Base-by-base conservation (phyloP, 1,139 yeast genomes). In the Suhomyces wounanorum region DNA sequence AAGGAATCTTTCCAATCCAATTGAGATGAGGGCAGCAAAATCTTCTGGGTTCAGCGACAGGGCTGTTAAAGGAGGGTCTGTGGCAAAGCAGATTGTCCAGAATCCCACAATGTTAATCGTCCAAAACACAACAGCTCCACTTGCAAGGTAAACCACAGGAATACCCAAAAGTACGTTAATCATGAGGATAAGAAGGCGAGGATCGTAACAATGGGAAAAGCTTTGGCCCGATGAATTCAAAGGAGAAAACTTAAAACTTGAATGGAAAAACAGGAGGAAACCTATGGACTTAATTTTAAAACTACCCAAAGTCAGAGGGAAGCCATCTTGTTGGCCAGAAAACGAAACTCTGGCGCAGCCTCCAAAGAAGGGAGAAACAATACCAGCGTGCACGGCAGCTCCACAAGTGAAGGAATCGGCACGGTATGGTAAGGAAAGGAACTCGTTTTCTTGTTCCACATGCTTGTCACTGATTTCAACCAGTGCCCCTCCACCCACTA, bases 401-500 rank as follows among this genome's bases (percentile, higher is more conserved):
- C 92, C 95, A 67, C 99, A 94, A 0, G 94, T 85, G 62, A 75
- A 91, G 0, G 96, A 88, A 67, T 94, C 99, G 0, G 90, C 94
- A 53, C 99, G 75, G 62, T 90, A 94, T 0, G 91, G 90, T 25
- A 70, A 70, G 8, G 44, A 35, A 31, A 43, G 40, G 16, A 40
- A 40, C 26, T n/a, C 23, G 8, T 40, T 40, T 14, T 10, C 18
- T 30, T 38, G 10, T 3, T 21, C 8, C 17, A 25, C 30, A 17
- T 39, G 21, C 30, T 40, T 16, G 2, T 40, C 26, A 9, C 14
- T 17, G 8, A 40, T 26, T 26, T 40, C 42, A 5, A 25, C 42
- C 31, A 26, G 33, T 9, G 71, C 59, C 13, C 57, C 60, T 13
- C 95, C 94, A 2, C 97, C 97, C 40, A 92, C 79, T 37, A 84